Base-by-base conservation (phyloP, 495 filamentous ascomycete genomes). In the Neurospora sp. region DNA sequence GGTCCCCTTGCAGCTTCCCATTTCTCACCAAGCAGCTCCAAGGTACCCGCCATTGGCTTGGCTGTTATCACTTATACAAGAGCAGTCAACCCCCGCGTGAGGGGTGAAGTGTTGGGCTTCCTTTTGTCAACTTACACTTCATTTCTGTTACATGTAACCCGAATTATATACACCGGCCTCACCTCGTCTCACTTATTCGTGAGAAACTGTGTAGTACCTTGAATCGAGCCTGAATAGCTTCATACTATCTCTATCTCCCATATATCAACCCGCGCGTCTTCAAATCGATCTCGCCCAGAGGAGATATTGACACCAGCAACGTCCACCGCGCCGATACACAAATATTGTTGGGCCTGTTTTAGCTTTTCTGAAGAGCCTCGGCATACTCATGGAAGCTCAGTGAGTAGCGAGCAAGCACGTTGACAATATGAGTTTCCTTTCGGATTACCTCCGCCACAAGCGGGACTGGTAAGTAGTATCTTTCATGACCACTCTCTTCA, bases 401-500 rank as follows among this genome's bases (percentile, higher is more conserved):
- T 66, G 27, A 66, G 7, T 6, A n/a, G 44, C 38, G 46, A 69
- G 39, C 20, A 42, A 69, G 10, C 2, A 41, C 39, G 3, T 37
- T 39, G 40, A 20, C 35, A 72, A 37, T 5, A 89, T 85, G 81
- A 83, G 86, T 72, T 87, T 86, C 77, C 79, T 88, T 41, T 76
- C 88, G n/a, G 86, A 88, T 75, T 90, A 91, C 75, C 80, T 89
- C 62, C 83, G 87, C 72, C 89, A 91, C 77, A 82, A 83, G 42
- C 86, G 84, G 54, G 87, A 89, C 78, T 90, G 89, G 89, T 90
- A 81, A 78, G 81, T 70, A 59, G 8, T 18, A n/a, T 20, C 4
- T 10, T 40, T 37, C 69, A 40, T 35, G 70, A 20, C 66, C 59
- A 6, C 20, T 16, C 7, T 31, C 31, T 31, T 31, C 31, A 31